These are phyloP conservation scores for Verticillium longisporum DNA, from an alignment of 2,329 filamentous ascomycete species.

Conservation along the genomic window DNA sequence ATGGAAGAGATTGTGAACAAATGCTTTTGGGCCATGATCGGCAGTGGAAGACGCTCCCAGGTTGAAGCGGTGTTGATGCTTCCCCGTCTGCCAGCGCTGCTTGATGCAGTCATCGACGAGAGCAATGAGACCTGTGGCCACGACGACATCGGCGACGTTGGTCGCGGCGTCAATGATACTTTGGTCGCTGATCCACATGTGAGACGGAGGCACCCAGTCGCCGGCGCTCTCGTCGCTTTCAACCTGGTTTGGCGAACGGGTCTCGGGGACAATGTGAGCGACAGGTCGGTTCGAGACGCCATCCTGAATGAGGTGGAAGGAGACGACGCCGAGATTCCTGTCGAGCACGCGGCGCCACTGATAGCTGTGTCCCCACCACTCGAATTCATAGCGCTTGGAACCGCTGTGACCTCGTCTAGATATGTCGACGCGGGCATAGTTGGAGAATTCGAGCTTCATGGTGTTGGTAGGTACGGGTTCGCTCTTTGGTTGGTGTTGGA, in stretches of 20 bases:
- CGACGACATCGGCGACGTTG: conserved; percentile 82
- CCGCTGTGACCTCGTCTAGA: conserved; percentile 59
- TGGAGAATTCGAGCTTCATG: conserved; percentile 90
- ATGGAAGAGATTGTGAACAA: conserved; percentile 33
- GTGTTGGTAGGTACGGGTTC: conserved; percentile 58
- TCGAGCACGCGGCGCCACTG: conserved; percentile 72
- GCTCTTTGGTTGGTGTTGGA: conserved; percentile 27
- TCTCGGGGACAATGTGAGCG: conserved; percentile 80
- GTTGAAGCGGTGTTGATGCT: conserved; percentile 26
- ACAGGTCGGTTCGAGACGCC: conserved; percentile 52
- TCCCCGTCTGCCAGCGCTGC: conserved; percentile 57
- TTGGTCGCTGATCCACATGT: conserved; percentile 81
- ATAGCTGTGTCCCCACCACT: conserved; percentile 87
- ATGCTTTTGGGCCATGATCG: conserved; percentile 21
- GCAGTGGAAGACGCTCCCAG: conserved; percentile 26
- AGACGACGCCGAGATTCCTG: conserved; percentile 61
- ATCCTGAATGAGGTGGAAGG: conserved; percentile 72
- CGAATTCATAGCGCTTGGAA: conserved; percentile 78
- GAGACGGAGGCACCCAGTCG: conserved; percentile 85
- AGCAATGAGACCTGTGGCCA: conserved; percentile 82
- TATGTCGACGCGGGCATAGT: conserved; percentile 89
- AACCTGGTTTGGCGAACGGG: conserved; percentile 63
- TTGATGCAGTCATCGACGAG: conserved; percentile 91
- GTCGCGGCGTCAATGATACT: conserved; percentile 61
- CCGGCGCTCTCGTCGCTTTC: conserved; percentile 68